Conservation (phyloP, 345 rosid species). For the Boechera retrofracta region DNA sequence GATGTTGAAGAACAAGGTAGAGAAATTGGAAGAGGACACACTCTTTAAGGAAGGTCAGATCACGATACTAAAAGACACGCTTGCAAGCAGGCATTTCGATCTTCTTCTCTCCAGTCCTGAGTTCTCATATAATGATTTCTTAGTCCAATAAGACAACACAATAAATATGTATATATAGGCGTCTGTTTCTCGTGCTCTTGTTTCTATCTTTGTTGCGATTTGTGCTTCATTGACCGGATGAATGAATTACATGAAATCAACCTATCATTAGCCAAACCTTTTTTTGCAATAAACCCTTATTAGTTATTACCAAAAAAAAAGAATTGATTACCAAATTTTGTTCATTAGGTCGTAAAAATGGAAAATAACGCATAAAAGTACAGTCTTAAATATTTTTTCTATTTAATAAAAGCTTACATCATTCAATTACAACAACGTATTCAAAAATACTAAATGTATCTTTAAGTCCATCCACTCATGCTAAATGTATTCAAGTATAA, state of each 20-base stretch:
- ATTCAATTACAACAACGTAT: neutral
- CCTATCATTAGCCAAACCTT: no score
- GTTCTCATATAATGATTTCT: conserved; percentile 45
- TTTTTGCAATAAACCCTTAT: no score
- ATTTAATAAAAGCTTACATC: neutral
- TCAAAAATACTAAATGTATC: neutral
- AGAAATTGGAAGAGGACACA: conserved; percentile 78
- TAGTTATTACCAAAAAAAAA: no score
- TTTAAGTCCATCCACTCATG: no score
- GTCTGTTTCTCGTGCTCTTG: conserved; percentile 12
- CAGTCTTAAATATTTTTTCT: neutral
- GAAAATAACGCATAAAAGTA: no score
- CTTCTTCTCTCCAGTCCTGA: conserved; percentile 70
- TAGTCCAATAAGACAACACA: conserved; percentile 31
- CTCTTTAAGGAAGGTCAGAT: conserved; percentile 91
- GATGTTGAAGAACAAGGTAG: conserved; percentile 73
- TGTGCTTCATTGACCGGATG: no score
- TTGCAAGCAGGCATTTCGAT: conserved; percentile 61
- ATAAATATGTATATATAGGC: conserved; percentile 12
- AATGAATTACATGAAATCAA: no score
- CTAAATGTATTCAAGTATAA: neutral
- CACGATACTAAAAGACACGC: conserved; percentile 76
- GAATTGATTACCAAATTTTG: no score
- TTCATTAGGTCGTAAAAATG: no score
- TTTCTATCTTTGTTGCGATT: neutral